Evolutionary conservation across 75 land plant genomes (phyloP), one percentile per base, ranked within the genome.

Genomic region (Pinus tabuliformis): DNA sequence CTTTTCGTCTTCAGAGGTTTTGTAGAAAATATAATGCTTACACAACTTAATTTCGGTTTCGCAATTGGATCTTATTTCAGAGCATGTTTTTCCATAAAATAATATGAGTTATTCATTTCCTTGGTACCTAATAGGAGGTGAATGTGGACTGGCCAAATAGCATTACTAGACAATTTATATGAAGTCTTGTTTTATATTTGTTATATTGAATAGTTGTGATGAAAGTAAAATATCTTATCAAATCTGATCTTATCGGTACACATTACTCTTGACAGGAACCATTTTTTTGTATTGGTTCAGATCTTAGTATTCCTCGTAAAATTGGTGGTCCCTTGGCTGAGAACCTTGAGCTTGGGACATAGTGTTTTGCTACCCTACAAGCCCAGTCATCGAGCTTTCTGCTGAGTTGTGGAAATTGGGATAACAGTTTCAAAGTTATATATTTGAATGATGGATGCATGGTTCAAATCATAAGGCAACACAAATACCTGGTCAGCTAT

Each of bases 401-500:
- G 37, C 80, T 95, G 21, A 88, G 90, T 56, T 95, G 96, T 86
- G 99, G 98, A 12, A 90, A 89, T 74, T 97, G 99, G 99, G 98
- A 95, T 57, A 91, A 97, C 80, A 97, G 99, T 71, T 97, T 97
- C 75, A 94, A 89, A 70, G 83, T 95, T 15, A 88, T 95, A 64
- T 91, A 94, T 20, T 58, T 95, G 22, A 84, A 58, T 84, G 96
- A 95, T 79, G 99, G 99, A 33, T 91, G 86, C 58, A 81, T 88
- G 63, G 89, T 91, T 42, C 98, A 95, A 75, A 95, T 86, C 73
- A 89, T 91, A 20, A 74, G 96, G 73, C 93, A 92, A 37, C 99
- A 97, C 78, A 97, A 89, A 78, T 98, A 97, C 81, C 85, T 97
- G 21, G 98, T 97, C 42, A 97, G 91, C 72, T 95, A 93, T 82